phyloP scores from a whole-genome alignment of 2,329 filamentous ascomycete genomes.

The Claviceps citrina region DNA sequence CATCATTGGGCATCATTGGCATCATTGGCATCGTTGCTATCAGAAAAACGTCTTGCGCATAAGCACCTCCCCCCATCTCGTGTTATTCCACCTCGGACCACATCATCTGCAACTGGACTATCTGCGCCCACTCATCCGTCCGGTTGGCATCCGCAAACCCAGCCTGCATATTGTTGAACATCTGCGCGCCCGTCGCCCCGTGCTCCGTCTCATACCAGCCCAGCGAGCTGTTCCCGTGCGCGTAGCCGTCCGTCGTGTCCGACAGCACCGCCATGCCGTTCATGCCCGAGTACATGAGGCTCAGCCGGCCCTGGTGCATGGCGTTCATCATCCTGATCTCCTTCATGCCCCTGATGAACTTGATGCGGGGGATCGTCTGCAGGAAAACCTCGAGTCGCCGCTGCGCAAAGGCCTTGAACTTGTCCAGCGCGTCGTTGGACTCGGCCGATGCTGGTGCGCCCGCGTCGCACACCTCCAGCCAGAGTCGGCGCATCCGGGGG shows the following conservation, averaged over 20 bases:
- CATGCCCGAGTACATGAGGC: constrained; percentile 20
- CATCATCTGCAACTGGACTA: constrained; percentile 12
- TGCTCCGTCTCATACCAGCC: constrained; percentile 22
- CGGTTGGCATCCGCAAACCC: constrained; percentile 16
- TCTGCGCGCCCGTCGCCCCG: constrained; percentile 19
- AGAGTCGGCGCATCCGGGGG: constrained; percentile 23
- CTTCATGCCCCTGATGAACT: constrained; percentile 15
- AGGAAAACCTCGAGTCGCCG: constrained; percentile 16
- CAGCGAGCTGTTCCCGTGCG: constrained; percentile 19
- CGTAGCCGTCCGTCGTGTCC: constrained; percentile 15
- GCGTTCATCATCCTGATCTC: constrained; percentile 17
- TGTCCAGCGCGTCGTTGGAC: constrained; percentile 11
- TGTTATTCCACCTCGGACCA: constrained; percentile 21
- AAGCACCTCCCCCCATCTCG: no score
- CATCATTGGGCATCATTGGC: no score
- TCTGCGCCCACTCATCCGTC: constrained; percentile 14
- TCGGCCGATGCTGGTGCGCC: constrained; percentile 13
- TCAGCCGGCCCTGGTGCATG: constrained; percentile 18
- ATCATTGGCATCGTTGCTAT: no score
- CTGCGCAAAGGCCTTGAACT: constrained; percentile 15
- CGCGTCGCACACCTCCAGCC: constrained; percentile 14
- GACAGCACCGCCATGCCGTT: constrained; percentile 14
- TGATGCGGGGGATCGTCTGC: constrained; percentile 16
- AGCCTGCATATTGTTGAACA: constrained; percentile 18
- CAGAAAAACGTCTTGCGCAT: no score